Base-by-base conservation (phyloP, 2,329 filamentous ascomycete genomes). In the Colletotrichum phormii region DNA sequence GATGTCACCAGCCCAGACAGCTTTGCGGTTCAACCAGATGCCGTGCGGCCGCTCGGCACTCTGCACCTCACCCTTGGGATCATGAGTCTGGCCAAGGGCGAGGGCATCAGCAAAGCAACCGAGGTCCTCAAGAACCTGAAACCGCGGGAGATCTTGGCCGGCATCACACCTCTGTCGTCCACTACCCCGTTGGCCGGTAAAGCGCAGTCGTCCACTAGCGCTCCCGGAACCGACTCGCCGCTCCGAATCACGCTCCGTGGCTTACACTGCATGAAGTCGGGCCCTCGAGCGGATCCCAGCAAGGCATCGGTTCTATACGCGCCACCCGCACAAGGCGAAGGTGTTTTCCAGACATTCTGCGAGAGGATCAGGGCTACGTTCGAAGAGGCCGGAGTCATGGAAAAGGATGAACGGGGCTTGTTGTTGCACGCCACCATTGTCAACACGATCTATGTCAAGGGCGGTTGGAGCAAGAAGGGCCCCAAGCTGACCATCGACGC, bases 51-150 rank as follows among this genome's bases (percentile, higher is more conserved):
- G 0, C 82, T 94, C 0, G 94, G 94, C 0, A 95, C 95, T 1
- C 82, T 98, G 60, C 96, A 98, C 82, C 85, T 95, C 3, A 98
- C 95, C 0, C 86, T 98, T 0, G 95, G 95, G 0, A 93, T 97
- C 1, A 95, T 98, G 93, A 92, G 89, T 75, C 87, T 98, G 11
- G 82, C 86, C 3, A 86, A 84, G 2, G 81, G 85, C 3, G 85
- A 88, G 64, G 79, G 80, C 5, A 75, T 89, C 7, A 82, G 82
- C 4, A 80, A 77, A 51, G 87, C 88, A 1, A 77, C 82, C 15
- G 81, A 80, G 49, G 73, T 87, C 53, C 78, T 89, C 26, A 77
- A 75, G 64, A 76, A 78, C 18, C 76, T 89, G 37, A 77, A 77
- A 67, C 82, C 81, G 69, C 82, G 77, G n/a, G 82, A 84, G 22